Conservation (phyloP, 108 stramenopile genomes). For the Pseudonitzschia pungens region DNA sequence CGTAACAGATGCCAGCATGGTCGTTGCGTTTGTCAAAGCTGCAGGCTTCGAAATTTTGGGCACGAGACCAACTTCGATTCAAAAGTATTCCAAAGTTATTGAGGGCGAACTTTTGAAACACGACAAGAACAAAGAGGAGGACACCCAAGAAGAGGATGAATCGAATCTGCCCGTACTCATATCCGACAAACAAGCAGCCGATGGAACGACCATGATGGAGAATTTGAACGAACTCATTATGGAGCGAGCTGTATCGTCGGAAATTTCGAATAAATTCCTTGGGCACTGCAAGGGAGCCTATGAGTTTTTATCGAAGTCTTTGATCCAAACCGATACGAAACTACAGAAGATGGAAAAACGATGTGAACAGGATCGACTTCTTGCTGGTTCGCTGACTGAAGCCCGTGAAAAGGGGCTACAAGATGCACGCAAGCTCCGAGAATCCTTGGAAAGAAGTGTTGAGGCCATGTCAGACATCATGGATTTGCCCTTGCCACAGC, state of each 20-base stretch:
- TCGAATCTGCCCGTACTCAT: neutral
- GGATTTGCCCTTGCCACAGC: constrained; percentile 61
- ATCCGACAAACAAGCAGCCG: constrained; percentile 12
- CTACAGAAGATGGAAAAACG: constrained; percentile 83
- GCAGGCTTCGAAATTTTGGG: constrained; percentile 77
- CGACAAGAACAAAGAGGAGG: constrained; percentile 14
- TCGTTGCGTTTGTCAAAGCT: constrained; percentile 78
- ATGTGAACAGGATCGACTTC: constrained; percentile 86
- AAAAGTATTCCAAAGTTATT: constrained; percentile 28
- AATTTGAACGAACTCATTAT: constrained; percentile 19
- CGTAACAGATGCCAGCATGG: constrained; percentile 75
- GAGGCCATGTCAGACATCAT: constrained; percentile 75
- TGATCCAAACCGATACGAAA: constrained; percentile 72
- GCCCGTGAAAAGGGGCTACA: constrained; percentile 85
- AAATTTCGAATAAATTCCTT: constrained; percentile 36
- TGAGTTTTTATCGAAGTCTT: constrained; percentile 59
- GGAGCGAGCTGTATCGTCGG: constrained; percentile 40
- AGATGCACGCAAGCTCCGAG: constrained; percentile 82
- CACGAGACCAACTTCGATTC: constrained; percentile 45
- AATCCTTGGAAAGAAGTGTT: constrained; percentile 77
- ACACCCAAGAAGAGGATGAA: neutral
- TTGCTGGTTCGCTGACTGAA: constrained; percentile 85
- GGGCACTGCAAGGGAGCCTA: constrained; percentile 73
- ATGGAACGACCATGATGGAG: constrained; percentile 14
- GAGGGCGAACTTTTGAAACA: constrained; percentile 21